These are phyloP conservation scores for Epithemia pelagica DNA, from an alignment of 108 stramenopile genomes.

Conservation along the genomic window DNA sequence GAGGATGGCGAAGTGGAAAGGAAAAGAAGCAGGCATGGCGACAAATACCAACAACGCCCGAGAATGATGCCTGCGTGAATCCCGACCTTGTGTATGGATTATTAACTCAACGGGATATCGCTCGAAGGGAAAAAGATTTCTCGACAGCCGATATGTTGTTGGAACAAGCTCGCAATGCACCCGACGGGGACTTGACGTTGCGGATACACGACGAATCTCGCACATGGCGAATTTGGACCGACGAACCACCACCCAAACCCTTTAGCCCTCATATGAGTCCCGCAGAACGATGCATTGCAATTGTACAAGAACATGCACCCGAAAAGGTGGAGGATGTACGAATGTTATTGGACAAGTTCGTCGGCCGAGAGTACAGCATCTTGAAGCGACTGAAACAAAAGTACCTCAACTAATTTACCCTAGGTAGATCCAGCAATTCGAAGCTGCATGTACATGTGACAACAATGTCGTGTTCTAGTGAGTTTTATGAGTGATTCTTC, in stretches of 20 bases:
- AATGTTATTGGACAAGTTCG: conserved; percentile 51
- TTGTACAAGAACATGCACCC: conserved; percentile 58
- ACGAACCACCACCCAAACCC: conserved; percentile 36
- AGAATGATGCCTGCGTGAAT: conserved; percentile 73
- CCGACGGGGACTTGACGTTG: conserved; percentile 52
- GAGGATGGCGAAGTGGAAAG: conserved; percentile 37
- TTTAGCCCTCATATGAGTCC: conserved; percentile 19
- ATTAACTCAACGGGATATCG: conserved; percentile 65
- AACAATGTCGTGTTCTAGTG: no score
- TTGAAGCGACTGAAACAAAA: conserved; percentile 44
- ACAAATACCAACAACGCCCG: conserved; percentile 71
- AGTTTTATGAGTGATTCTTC: background rate
- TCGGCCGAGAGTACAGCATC: conserved; percentile 64
- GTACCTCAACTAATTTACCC: background rate
- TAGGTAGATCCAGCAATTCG: no score
- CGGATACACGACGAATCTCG: conserved; percentile 78
- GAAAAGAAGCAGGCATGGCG: conserved; percentile 51
- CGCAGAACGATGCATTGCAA: conserved; percentile 48
- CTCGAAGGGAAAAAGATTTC: conserved; percentile 75
- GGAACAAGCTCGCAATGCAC: conserved; percentile 55
- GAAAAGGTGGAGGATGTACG: conserved; percentile 63
- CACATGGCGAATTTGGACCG: conserved; percentile 83
- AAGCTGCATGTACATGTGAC: no score
- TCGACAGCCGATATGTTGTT: conserved; percentile 59
- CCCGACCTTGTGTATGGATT: conserved; percentile 55